These are phyloP conservation scores for Cryptococcus amylolentus DNA, from an alignment of 1,284 basidiomycete genomes.

Conservation along the genomic window DNA sequence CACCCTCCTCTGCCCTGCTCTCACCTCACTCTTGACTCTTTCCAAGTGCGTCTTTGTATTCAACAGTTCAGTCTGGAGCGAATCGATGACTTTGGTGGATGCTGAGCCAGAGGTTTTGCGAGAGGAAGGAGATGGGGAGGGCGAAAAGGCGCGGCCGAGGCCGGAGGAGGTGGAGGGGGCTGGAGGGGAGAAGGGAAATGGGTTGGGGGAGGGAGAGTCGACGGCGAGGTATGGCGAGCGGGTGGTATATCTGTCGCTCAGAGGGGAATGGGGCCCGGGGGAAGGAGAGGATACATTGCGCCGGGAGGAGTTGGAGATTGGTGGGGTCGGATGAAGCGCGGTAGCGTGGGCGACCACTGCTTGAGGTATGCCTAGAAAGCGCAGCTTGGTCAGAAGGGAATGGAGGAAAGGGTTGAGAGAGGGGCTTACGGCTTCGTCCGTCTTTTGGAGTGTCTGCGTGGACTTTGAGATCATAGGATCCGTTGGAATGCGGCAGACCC, in stretches of 20 bases:
- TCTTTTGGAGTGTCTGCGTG: constrained; percentile 23
- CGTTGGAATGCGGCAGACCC: constrained; percentile 27
- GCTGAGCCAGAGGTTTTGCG: constrained; percentile 10
- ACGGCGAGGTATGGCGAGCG: constrained; percentile 25
- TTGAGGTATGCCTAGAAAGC: constrained; percentile 37
- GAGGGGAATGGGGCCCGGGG: too few relatives aligned
- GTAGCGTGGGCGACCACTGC: constrained; percentile 36
- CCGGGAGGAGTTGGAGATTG: constrained; percentile 4
- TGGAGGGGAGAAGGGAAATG: constrained; percentile 11
- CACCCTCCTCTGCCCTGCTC: constrained; percentile 34
- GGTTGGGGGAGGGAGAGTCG: constrained; percentile 13
- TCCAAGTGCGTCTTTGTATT: constrained; percentile 36
- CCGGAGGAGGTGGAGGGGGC: constrained; percentile 10
- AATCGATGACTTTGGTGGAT: constrained; percentile 42
- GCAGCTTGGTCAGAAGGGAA: neutral
- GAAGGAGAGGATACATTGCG: constrained; percentile 9
- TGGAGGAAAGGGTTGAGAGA: neutral
- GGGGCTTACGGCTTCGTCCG: constrained; percentile 35
- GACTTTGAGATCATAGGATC: constrained; percentile 29
- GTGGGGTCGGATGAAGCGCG: constrained; percentile 24
- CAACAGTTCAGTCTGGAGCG: constrained; percentile 40
- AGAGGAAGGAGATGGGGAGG: neutral
- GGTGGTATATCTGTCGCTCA: neutral
- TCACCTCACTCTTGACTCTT: constrained; percentile 35
- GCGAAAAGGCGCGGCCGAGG: neutral